Conservation (phyloP, 179 eudicot genomes). For the Sideroxylon spinosum region DNA sequence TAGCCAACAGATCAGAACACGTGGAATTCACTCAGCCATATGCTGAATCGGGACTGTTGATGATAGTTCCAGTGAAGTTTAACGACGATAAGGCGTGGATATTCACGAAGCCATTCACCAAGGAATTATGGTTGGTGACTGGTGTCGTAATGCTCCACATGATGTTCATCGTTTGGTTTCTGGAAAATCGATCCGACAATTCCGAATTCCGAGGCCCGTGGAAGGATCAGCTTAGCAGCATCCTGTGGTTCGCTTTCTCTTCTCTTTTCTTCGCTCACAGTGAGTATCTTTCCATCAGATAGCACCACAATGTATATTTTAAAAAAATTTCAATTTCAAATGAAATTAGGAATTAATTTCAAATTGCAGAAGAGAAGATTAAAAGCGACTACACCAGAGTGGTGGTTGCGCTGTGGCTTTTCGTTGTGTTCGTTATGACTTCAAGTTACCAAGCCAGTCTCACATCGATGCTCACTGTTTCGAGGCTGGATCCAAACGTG, state of each 20-base stretch:
- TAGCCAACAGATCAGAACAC: constrained; percentile 25
- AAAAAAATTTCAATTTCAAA: no score
- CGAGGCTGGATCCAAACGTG: constrained; percentile 27
- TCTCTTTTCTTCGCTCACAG: constrained; percentile 53
- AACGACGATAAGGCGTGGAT: constrained; percentile 22
- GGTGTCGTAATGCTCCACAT: constrained; percentile 32
- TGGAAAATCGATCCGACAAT: constrained; percentile 34
- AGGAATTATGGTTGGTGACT: constrained; percentile 32
- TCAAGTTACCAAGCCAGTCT: constrained; percentile 46
- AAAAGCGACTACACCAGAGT: constrained; percentile 26
- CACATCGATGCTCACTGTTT: constrained; percentile 42
- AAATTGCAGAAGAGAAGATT: constrained; percentile 31
- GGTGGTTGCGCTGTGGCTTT: constrained; percentile 37
- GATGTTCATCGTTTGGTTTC: constrained; percentile 32
- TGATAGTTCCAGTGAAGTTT: constrained; percentile 37
- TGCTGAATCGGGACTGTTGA: constrained; percentile 34
- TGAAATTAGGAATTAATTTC: no score
- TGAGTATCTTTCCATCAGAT: constrained; percentile 15
- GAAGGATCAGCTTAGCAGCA: constrained; percentile 33
- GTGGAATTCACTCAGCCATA: constrained; percentile 52
- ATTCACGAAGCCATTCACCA: constrained; percentile 45
- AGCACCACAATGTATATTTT: no score
- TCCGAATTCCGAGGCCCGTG: constrained; percentile 29
- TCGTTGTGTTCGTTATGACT: constrained; percentile 34
- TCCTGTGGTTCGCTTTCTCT: constrained; percentile 45